Conservation (phyloP, 495 filamentous ascomycete species). For the Penicillium riverlandense region DNA sequence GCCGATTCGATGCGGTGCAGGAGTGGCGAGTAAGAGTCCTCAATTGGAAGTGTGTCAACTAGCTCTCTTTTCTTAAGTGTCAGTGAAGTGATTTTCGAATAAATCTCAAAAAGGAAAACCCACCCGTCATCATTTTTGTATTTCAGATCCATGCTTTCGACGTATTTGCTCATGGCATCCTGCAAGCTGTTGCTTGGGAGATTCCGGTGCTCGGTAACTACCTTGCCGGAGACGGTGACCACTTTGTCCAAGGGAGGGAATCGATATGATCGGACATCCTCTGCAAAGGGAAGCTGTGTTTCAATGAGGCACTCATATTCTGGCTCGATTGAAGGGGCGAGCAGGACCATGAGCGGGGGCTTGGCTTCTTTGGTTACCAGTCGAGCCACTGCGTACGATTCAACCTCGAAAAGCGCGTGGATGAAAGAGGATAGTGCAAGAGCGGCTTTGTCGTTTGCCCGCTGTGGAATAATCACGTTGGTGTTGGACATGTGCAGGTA, state of each 20-base stretch:
- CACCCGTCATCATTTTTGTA: conserved; percentile 67
- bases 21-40: conserved; percentile 86
- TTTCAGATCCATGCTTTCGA: conserved; percentile 87
- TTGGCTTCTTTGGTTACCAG: conserved; percentile 76
- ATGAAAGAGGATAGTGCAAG: conserved; percentile 86
- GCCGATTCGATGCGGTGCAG: conserved; percentile 84
- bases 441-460: conserved; percentile 63
- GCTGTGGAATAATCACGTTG: conserved; percentile 65
- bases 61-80: conserved; percentile 49
- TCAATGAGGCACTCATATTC: conserved; percentile 88
- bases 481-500: conserved; percentile 78
- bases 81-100: background rate
- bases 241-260: conserved; percentile 90
- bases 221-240: conserved; percentile 81
- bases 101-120: conserved; percentile 3
- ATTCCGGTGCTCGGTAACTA: conserved; percentile 75
- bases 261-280: conserved; percentile 81
- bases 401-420: conserved; percentile 77
- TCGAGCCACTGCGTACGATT: conserved; percentile 81
- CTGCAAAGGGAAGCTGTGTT: conserved; percentile 86
- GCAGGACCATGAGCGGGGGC: conserved; percentile 68
- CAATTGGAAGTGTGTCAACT: conserved; percentile 66
- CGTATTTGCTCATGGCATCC: conserved; percentile 79
- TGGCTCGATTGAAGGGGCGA: conserved; percentile 73
- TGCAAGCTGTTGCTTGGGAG: conserved; percentile 70